These are phyloP conservation scores for Bipolaris oryzae DNA, from an alignment of 2,329 filamentous ascomycete species.

Conservation along the genomic window DNA sequence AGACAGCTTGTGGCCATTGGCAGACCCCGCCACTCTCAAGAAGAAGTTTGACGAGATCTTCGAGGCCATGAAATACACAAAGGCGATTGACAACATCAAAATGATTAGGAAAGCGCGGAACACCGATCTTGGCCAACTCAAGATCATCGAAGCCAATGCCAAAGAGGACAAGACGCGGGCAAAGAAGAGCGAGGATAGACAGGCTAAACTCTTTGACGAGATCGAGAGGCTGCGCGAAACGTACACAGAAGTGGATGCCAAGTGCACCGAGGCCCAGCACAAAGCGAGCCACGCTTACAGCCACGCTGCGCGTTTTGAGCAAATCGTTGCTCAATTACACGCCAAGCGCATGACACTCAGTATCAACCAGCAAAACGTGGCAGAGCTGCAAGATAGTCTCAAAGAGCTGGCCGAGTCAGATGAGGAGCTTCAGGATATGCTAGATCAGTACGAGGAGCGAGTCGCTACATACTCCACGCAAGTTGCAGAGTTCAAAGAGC, in stretches of 20 bases:
- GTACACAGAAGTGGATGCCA: slow-evolving; percentile 39
- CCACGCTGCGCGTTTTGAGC: slow-evolving; percentile 74
- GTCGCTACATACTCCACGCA: slow-evolving; percentile 70
- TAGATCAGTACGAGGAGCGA: slow-evolving; percentile 78
- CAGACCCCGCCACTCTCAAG: slow-evolving; percentile 82
- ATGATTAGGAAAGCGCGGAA: slow-evolving; percentile 81
- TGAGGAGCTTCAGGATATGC: slow-evolving; percentile 70
- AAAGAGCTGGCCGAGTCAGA: slow-evolving; percentile 81
- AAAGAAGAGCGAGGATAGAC: slow-evolving; percentile 62
- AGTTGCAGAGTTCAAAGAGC: slow-evolving; percentile 65
- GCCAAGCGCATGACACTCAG: slow-evolving; percentile 77
- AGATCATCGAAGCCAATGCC: slow-evolving; percentile 75
- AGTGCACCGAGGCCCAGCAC: slow-evolving; percentile 46
- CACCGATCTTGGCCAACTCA: slow-evolving; percentile 73
- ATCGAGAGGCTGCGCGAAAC: slow-evolving; percentile 59
- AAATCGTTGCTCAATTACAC: slow-evolving; percentile 75
- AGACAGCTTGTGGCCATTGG: slow-evolving; percentile 96
- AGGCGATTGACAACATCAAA: slow-evolving; percentile 95
- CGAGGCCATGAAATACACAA: slow-evolving; percentile 94
- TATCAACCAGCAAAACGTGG: slow-evolving; percentile 72
- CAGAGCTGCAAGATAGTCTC: slow-evolving; percentile 73
- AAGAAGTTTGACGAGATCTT: slow-evolving; percentile 98
- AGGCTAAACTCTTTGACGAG: slow-evolving; percentile 67
- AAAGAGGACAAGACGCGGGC: slow-evolving; percentile 86
- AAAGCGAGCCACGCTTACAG: slow-evolving; percentile 71